Percentiles rank a stretch among this genome's conserved stretches.
These are phyloP conservation scores for Citrus inodora DNA, from an alignment of 345 rosid species.

Conservation along the genomic window DNA sequence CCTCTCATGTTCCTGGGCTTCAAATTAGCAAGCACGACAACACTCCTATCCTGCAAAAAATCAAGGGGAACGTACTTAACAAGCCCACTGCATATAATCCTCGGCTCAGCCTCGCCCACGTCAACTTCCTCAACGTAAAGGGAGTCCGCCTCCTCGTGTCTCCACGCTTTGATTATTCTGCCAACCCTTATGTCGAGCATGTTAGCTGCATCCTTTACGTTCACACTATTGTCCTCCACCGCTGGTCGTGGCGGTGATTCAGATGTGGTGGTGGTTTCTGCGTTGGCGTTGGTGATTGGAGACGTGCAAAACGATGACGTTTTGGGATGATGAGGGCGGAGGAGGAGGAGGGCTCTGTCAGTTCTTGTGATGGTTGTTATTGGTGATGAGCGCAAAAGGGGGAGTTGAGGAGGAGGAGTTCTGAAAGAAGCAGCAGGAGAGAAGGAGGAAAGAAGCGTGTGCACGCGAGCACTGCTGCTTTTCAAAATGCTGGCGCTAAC, in stretches of 20 bases:
- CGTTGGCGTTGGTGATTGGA: not conserved
- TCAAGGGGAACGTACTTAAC: slow-evolving; percentile 70
- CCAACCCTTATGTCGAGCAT: slow-evolving; percentile 87
- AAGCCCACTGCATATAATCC: slow-evolving; percentile 91
- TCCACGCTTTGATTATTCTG: slow-evolving; percentile 77
- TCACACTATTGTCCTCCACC: slow-evolving; percentile 2
- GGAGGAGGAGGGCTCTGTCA: not conserved
- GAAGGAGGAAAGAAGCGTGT: not conserved
- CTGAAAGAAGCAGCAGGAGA: not conserved
- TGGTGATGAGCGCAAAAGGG: not conserved
- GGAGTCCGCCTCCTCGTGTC: slow-evolving; percentile 91
- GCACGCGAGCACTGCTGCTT: not conserved
- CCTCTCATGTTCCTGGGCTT: slow-evolving; percentile 97
- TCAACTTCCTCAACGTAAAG: slow-evolving; percentile 93
- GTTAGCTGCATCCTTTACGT: slow-evolving; percentile 52
- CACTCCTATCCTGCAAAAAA: slow-evolving; percentile 67
- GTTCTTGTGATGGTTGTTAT: not conserved
- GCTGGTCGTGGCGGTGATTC: not conserved
- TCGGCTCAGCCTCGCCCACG: slow-evolving; percentile 71
- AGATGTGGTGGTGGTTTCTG: not conserved
- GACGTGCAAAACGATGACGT: not conserved
- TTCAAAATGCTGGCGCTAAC: slow-evolving; percentile 8
- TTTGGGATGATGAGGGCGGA: not conserved
- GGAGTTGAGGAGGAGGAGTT: not conserved
- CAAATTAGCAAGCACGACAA: slow-evolving; percentile 80